These are phyloP conservation scores for Coemansia sp. DNA, from an alignment of 192 early-diverging fungal species.

Conservation along the genomic window DNA sequence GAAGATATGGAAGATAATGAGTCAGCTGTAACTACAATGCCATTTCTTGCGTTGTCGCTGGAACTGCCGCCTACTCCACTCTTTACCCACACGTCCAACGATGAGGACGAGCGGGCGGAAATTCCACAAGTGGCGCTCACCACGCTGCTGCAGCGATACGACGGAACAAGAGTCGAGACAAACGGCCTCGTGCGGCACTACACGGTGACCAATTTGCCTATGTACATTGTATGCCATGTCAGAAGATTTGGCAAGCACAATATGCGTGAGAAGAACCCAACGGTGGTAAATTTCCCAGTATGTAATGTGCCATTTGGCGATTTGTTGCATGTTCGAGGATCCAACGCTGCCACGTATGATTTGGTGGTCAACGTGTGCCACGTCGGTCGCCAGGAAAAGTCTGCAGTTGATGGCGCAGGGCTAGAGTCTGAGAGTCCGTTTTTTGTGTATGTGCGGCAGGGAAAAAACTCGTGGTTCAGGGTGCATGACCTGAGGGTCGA, in stretches of 20 bases:
- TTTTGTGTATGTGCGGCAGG: slow-evolving; percentile 76
- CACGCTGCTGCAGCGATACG: slow-evolving; percentile 79
- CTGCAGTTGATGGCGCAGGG: neutral
- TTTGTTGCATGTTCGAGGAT: slow-evolving; percentile 55
- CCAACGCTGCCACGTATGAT: slow-evolving; percentile 64
- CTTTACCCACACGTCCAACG: slow-evolving; percentile 78
- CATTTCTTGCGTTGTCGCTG: slow-evolving; percentile 85
- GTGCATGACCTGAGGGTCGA: slow-evolving; percentile 93
- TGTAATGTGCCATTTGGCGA: slow-evolving; percentile 81
- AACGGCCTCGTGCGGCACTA: slow-evolving; percentile 67
- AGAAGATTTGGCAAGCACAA: slow-evolving; percentile 87
- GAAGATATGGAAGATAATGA: slow-evolving; percentile 17
- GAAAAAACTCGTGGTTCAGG: slow-evolving; percentile 85
- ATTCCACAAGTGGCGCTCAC: slow-evolving; percentile 91
- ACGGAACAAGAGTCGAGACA: slow-evolving; percentile 64
- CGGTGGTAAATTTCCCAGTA: slow-evolving; percentile 94
- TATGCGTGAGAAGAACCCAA: slow-evolving; percentile 92
- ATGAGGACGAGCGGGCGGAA: slow-evolving; percentile 6
- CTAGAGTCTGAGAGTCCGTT: slow-evolving; percentile 62
- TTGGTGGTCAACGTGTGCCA: slow-evolving; percentile 91
- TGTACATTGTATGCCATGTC: slow-evolving; percentile 87
- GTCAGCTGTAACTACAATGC: slow-evolving; percentile 23
- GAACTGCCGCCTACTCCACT: slow-evolving; percentile 90
- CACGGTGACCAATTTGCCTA: slow-evolving; percentile 72
- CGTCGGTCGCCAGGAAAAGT: slow-evolving; percentile 58